Conservation (phyloP, 2,329 filamentous ascomycete genomes). For the Phialemonium atrogriseum region DNA sequence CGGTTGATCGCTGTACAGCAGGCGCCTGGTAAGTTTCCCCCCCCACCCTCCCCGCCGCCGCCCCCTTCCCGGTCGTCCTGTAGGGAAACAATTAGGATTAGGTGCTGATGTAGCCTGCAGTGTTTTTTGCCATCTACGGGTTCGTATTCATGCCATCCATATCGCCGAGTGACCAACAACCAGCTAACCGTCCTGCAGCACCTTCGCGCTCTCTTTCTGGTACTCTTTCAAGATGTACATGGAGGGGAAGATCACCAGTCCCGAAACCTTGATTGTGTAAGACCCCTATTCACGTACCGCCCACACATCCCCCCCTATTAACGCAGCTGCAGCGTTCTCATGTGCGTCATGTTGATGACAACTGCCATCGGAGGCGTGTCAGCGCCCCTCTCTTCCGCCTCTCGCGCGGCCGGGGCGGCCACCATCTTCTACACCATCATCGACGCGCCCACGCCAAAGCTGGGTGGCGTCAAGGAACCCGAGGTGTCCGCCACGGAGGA, state of each 20-base stretch:
- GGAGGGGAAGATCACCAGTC: slow-evolving; percentile 34
- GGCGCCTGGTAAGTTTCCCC: slow-evolving; percentile 17
- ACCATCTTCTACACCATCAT: slow-evolving; percentile 48
- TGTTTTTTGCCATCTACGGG: slow-evolving; percentile 22
- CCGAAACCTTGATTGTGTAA: slow-evolving; percentile 48
- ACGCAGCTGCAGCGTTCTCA: slow-evolving; percentile 29
- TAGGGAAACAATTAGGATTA: neutral
- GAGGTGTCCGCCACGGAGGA: slow-evolving; percentile 39
- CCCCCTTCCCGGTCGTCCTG: neutral
- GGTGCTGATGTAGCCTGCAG: slow-evolving; percentile 8
- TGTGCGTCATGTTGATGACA: slow-evolving; percentile 50
- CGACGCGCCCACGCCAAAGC: slow-evolving; percentile 29
- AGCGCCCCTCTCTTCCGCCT: slow-evolving; percentile 45
- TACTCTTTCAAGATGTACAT: slow-evolving; percentile 46
- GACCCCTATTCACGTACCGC: slow-evolving; percentile 16
- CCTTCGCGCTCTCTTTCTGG: slow-evolving; percentile 54
- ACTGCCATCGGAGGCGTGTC: slow-evolving; percentile 48
- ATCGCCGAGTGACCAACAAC: neutral
- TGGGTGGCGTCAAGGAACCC: slow-evolving; percentile 29
- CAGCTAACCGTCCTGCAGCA: slow-evolving; percentile 12
- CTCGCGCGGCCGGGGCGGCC: slow-evolving; percentile 45
- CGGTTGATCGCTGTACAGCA: slow-evolving; percentile 19
- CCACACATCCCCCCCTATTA: neutral
- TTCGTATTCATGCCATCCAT: slow-evolving; percentile 18
- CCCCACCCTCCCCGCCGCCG: too few species aligned